Percentiles rank a stretch among this genome's conserved stretches.
phyloP scores from a whole-genome alignment of 805 yeast genomes.

The Myxozyma vanderwaltii region DNA sequence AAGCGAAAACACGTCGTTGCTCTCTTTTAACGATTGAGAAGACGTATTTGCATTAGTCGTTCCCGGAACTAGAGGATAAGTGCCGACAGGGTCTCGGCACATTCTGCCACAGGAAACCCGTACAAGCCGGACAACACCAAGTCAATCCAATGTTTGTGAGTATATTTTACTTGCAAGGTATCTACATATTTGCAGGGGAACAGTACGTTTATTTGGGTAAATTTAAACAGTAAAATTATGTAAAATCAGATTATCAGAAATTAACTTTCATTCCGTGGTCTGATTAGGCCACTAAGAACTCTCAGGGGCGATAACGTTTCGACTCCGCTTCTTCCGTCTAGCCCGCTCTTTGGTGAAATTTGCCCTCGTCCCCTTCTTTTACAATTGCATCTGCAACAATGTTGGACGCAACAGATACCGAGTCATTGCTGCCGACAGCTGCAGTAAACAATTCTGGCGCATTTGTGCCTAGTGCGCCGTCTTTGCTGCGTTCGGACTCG shows the following conservation, averaged over 20 bases:
- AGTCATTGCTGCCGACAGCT: neutral
- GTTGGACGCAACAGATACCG: neutral
- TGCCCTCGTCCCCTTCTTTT: too few species aligned
- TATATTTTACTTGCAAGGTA: neutral
- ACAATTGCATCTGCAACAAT: too few species aligned
- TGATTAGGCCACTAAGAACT: too few species aligned
- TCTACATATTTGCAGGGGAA: neutral
- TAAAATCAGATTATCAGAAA: neutral
- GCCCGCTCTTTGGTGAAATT: too few species aligned
- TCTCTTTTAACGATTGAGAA: too few species aligned
- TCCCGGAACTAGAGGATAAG: slow-evolving; percentile 29
- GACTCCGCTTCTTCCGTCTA: too few species aligned
- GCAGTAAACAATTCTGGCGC: neutral
- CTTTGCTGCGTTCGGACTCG: neutral
- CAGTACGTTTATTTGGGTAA: neutral
- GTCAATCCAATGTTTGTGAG: slow-evolving; percentile 29
- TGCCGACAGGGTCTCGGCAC: slow-evolving; percentile 2
- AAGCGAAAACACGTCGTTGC: too few species aligned
- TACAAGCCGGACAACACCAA: slow-evolving; percentile 27
- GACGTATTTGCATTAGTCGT: slow-evolving; percentile 5
- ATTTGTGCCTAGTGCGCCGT: neutral
- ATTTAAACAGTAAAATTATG: neutral
- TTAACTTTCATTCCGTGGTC: too few species aligned
- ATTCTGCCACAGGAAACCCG: neutral
- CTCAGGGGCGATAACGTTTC: too few species aligned